Conservation (phyloP, 208 protist species). For the Crithidia mellificae region DNA sequence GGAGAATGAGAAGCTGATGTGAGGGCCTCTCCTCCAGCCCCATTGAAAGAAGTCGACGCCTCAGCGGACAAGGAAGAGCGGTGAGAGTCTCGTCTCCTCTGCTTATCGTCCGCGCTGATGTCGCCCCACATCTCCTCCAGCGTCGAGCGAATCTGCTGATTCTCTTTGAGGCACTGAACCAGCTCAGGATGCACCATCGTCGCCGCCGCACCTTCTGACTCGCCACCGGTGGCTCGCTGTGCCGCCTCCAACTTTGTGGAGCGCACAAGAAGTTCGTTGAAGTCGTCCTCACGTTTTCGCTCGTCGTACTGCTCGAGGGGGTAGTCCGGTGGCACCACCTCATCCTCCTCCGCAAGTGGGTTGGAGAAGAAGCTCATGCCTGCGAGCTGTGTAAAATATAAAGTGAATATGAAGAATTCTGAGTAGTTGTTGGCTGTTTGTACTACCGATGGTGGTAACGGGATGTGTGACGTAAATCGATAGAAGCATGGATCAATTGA, state of each 20-base stretch:
- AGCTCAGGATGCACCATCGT: constrained; percentile 12
- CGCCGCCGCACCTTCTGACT: background rate
- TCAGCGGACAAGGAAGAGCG: background rate
- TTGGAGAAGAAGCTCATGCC: constrained; percentile 76
- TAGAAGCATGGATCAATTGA: too few relatives aligned
- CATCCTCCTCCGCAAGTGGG: constrained; percentile 72
- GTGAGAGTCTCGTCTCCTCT: background rate
- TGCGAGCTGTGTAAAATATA: too few relatives aligned
- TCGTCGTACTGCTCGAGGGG: constrained; percentile 72
- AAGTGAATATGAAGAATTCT: too few relatives aligned
- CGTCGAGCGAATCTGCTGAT: constrained; percentile 12
- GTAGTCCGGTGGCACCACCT: constrained; percentile 42
- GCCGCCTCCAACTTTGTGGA: constrained; percentile 21
- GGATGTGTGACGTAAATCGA: too few relatives aligned
- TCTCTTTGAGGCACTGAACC: constrained; percentile 19
- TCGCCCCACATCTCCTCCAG: constrained; percentile 25
- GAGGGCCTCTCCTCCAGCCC: too few relatives aligned
- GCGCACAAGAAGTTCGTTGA: constrained; percentile 67
- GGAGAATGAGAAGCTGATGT: background rate
- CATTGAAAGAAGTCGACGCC: too few relatives aligned
- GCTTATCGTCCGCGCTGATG: constrained; percentile 7
- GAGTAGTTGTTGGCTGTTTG: background rate
- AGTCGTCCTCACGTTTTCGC: constrained; percentile 67
- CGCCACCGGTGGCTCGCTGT: constrained; percentile 1
- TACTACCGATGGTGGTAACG: too few relatives aligned